phyloP scores from a whole-genome alignment of 1,284 basidiomycete genomes.

The Rhodotorula mucilaginosa region DNA sequence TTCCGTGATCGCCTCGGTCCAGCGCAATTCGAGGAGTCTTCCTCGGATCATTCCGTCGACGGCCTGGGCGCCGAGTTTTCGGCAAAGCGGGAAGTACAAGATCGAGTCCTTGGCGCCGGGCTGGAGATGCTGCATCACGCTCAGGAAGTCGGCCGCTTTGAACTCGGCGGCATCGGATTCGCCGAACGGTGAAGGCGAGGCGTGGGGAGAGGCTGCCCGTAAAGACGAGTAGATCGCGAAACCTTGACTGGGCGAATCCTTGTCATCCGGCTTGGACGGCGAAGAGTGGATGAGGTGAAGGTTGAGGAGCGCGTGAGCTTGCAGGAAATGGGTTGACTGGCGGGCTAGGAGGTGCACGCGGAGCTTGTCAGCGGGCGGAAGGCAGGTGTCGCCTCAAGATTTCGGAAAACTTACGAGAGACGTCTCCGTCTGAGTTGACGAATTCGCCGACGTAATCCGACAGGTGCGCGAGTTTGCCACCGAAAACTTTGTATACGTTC shows the following conservation, averaged over 20 bases:
- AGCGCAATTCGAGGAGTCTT: slow-evolving; percentile 67
- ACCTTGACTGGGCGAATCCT: neutral
- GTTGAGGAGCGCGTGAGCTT: slow-evolving; percentile 44
- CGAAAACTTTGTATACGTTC: slow-evolving; percentile 68
- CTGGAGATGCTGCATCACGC: slow-evolving; percentile 61
- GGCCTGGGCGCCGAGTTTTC: slow-evolving; percentile 69
- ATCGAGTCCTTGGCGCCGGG: slow-evolving; percentile 54
- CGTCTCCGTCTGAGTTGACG: slow-evolving; percentile 4
- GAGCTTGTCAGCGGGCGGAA: neutral
- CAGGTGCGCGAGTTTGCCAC: slow-evolving; percentile 76
- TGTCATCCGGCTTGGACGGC: neutral
- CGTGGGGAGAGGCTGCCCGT: slow-evolving; percentile 61
- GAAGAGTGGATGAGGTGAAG: slow-evolving; percentile 44
- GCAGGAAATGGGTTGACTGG: slow-evolving; percentile 42
- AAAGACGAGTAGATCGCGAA: slow-evolving; percentile 34
- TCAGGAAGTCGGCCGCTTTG: slow-evolving; percentile 56
- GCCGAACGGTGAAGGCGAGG: slow-evolving; percentile 67
- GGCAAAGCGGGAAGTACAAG: slow-evolving; percentile 71
- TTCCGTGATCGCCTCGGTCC: slow-evolving; percentile 66
- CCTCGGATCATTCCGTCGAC: slow-evolving; percentile 77
- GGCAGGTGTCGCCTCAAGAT: too few relatives aligned
- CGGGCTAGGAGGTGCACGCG: slow-evolving; percentile 13
- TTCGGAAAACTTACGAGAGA: neutral
- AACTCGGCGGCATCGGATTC: slow-evolving; percentile 41
- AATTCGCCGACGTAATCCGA: slow-evolving; percentile 57